phyloP scores from a whole-genome alignment of 106 monocot genomes.

The Cymbidium sinense region DNA sequence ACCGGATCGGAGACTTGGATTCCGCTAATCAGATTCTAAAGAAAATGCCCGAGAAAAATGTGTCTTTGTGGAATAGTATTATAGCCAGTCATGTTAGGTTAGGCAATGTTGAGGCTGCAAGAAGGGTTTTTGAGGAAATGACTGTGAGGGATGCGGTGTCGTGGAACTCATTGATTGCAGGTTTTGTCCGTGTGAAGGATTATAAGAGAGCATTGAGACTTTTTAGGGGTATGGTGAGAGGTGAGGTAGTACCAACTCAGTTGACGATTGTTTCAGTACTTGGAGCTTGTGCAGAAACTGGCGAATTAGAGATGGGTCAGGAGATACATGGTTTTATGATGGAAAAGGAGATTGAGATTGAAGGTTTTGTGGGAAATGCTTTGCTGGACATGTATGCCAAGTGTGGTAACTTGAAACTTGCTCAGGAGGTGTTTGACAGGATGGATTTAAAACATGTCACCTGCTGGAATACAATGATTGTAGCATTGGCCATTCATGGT shows the following conservation, averaged over 20 bases:
- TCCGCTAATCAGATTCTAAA: slow-evolving; percentile 20
- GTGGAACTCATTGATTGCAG: slow-evolving; percentile 55
- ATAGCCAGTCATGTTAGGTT: slow-evolving; percentile 27
- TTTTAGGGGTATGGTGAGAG: slow-evolving; percentile 42
- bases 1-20: slow-evolving; percentile 17
- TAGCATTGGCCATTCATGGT: slow-evolving; percentile 51
- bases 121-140: slow-evolving; percentile 53
- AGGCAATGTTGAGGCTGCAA: slow-evolving; percentile 35
- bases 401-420: slow-evolving; percentile 41
- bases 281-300: slow-evolving; percentile 53
- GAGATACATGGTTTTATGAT: slow-evolving; percentile 37
- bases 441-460: slow-evolving; percentile 56
- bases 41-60: slow-evolving; percentile 47
- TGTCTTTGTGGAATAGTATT: slow-evolving; percentile 42
- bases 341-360: slow-evolving; percentile 25
- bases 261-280: slow-evolving; percentile 57
- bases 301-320: slow-evolving; percentile 31
- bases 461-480: slow-evolving; percentile 79
- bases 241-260: slow-evolving; percentile 37
- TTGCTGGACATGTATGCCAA: slow-evolving; percentile 77
- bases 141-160: slow-evolving; percentile 40
- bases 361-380: slow-evolving; percentile 62
- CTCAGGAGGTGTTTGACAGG: slow-evolving; percentile 46
- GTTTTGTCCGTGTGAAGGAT: slow-evolving; percentile 30
- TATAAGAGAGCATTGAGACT: slow-evolving; percentile 28